Base-by-base conservation (phyloP, 768 basidiomycete genomes). In the Nidularia sp. region DNA sequence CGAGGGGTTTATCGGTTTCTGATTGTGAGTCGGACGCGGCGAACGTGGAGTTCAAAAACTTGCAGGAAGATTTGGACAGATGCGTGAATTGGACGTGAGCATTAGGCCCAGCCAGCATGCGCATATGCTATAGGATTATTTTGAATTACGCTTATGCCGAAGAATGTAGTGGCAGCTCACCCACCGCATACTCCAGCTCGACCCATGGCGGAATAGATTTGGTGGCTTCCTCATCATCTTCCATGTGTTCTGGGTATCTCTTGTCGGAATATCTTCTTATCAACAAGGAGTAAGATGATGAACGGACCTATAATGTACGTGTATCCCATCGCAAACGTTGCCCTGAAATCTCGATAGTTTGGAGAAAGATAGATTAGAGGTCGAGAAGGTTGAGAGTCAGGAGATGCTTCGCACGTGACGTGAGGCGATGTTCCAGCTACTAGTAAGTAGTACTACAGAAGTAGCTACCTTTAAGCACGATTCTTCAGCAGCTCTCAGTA, bases 161-260 rank as follows among this genome's bases (percentile, higher is more conserved):
- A 34, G 25, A 12, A 34, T 49, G 34, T 46, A 34, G 47, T 22
- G 31, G 15, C n/a, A 47, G 34, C 41, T 43, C 53, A 71, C 79
- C 54, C 52, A 90, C 92, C 61, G 78, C 77, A 65, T 95, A 98
- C 76, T 98, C 96, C 45, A 98, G 81, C 59, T 88, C 81, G 33
- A 98, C 95, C 96, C 96, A 98, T 10, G 81, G 83, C 18, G 90
- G 90, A 41, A 92, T 79, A 2, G 87, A 76, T 57, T 79, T 81
- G 1, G 83, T 74, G 0, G 79, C 80, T 10, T 80, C 75, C 54
- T 94, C 94, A 64, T 98, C 95, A 47, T 94, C 92, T 65, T 98
- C 95, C 88, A 98, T 93, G 63, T 95, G 93, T 57, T 95, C 93
- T 92, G 61, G 49, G 49, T 12, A 18, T 10, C 12, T 10, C 10